Base-by-base conservation (phyloP, 2,329 filamentous ascomycete species). In the Harringtonia aguacate region DNA sequence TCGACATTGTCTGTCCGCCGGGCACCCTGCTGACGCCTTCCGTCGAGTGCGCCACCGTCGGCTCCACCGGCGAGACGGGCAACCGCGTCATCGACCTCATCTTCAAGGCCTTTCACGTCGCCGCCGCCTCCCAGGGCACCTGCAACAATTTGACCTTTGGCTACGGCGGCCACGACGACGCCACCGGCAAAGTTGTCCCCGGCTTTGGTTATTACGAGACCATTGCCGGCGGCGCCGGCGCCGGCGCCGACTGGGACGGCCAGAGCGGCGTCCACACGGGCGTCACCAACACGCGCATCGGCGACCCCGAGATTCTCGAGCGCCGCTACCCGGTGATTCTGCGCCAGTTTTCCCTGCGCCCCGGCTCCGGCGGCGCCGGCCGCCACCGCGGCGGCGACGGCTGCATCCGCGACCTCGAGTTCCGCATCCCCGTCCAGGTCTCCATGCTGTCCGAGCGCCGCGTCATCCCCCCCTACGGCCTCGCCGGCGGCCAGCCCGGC, bases 31-130 rank as follows among this genome's bases (percentile, higher is more conserved):
- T 65, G 3, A 59, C 60, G 28, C 62, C 62, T 1, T 53, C 28
- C 2, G 24, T 35, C 20, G 36, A 34, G 14, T 42, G 52, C 0
- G 53, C 61, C 0, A 42, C 46, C 5, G 60, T 56, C 2, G 61
- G 53, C 82, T 86, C 0, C 47, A 61, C 47, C 40, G 37, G 42
- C 13, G 27, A 45, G 4, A 57, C 58, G 4, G 55, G 52, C 10
- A 58, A 62, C 44, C 54, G 59, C 13, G 53, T 62, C 2, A 54
- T 56, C 4, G 59, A 61, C 30, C 42, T 56, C 0, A 57, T 63
- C n/a, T 48, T 65, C 9, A 48, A 52, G 1, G 58, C 56, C 3
- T 62, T 62, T 21, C 47, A 43, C n/a, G 47, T 43, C 17, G 48
- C 48, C 9, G 54, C 52, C 1, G 59, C 58, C 3, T 51, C 46